phyloP scores from a whole-genome alignment of 768 basidiomycete genomes.

The Coprinopsis sp. region DNA sequence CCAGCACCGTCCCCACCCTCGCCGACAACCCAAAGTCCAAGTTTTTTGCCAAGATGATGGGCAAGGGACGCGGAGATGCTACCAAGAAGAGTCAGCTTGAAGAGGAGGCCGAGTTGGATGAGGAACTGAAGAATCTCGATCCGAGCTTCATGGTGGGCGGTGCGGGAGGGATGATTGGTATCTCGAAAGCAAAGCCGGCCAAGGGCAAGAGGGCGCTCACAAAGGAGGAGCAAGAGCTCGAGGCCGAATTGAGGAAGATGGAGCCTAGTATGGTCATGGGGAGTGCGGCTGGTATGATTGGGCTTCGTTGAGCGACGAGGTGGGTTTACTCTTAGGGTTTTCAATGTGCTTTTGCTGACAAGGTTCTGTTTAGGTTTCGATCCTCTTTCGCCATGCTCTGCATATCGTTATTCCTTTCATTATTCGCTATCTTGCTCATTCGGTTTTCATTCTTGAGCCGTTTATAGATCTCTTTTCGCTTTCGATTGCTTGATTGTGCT shows the following conservation, averaged over 20 bases:
- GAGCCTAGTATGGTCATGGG: background rate
- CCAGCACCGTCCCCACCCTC: background rate
- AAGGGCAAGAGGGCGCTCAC: background rate
- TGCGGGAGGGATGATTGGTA: background rate
- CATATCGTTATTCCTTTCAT: too few species aligned
- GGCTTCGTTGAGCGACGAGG: too few species aligned
- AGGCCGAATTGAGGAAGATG: background rate
- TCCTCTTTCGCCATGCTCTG: too few species aligned
- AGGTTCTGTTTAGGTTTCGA: too few species aligned
- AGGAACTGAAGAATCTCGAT: background rate
- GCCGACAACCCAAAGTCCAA: background rate
- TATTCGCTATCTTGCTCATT: too few species aligned
- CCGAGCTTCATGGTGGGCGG: background rate
- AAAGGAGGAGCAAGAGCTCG: background rate
- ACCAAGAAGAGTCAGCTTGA: too few species aligned
- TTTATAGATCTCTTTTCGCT: too few species aligned
- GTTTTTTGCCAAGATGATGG: background rate
- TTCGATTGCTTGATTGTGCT: too few species aligned
- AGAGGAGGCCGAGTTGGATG: background rate
- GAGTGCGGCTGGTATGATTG: slow-evolving; percentile 3
- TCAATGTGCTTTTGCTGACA: too few species aligned
- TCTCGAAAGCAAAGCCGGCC: background rate
- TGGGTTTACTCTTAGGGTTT: too few species aligned
- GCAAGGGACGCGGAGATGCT: background rate
- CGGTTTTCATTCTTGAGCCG: too few species aligned